Conservation (phyloP, 805 yeast genomes). For the Starmerella potacharoeniae region DNA sequence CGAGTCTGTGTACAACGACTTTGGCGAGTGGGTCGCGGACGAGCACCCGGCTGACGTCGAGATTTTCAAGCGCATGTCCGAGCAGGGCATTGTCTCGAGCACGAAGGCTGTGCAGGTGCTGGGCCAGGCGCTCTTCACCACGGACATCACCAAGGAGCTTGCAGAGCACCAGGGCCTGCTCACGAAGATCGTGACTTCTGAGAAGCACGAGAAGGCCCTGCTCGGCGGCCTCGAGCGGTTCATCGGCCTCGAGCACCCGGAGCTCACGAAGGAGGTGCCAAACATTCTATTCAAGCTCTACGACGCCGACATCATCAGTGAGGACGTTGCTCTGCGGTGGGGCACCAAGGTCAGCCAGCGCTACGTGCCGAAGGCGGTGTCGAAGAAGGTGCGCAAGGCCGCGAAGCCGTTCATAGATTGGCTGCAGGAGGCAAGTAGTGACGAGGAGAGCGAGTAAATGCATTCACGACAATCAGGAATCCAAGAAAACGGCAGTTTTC, state of each 20-base stretch:
- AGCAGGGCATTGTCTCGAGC: conserved; percentile 57
- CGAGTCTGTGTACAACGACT: conserved; percentile 46
- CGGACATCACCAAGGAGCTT: conserved; percentile 60
- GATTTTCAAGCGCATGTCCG: conserved; percentile 78
- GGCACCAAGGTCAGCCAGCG: conserved; percentile 87
- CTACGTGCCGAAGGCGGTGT: conserved; percentile 80
- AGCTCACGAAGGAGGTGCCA: conserved; percentile 60
- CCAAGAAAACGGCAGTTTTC: neutral
- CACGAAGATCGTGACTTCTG: conserved; percentile 55
- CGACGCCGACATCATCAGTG: conserved; percentile 72
- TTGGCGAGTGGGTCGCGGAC: conserved; percentile 80
- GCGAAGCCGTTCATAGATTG: conserved; percentile 93
- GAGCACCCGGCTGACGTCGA: conserved; percentile 77
- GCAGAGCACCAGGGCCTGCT: conserved; percentile 72
- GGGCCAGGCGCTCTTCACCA: conserved; percentile 73
- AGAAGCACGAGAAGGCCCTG: conserved; percentile 65
- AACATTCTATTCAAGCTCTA: conserved; percentile 72
- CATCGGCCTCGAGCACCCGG: conserved; percentile 69
- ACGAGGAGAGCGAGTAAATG: conserved; percentile 32
- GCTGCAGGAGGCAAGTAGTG: conserved; percentile 85
- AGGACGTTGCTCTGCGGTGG: conserved; percentile 71
- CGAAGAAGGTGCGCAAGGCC: conserved; percentile 89
- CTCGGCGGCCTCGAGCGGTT: conserved; percentile 94
- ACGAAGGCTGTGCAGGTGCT: conserved; percentile 79
- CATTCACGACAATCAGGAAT: neutral